Conservation (phyloP, 202 grass and related monocot genomes). For the Schoenoplectus triqueter region DNA sequence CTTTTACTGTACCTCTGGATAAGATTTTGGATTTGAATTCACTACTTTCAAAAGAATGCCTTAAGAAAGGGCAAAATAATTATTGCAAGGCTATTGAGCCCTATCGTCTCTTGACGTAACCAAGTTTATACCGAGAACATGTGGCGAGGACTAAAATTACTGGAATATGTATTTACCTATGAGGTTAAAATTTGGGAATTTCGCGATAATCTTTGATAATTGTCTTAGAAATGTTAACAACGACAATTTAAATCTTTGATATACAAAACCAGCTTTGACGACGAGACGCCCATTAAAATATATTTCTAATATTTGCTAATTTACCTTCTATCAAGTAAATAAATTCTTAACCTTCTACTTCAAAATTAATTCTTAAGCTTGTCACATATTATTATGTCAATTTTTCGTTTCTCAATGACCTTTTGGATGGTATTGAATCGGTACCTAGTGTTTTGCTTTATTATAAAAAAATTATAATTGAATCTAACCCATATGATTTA, state of each 20-base stretch:
- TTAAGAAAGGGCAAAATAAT: neutral
- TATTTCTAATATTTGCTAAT: too few relatives aligned
- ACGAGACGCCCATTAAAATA: too few relatives aligned
- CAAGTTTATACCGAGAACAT: neutral
- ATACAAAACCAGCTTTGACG: slow-evolving; percentile 4
- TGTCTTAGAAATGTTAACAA: neutral
- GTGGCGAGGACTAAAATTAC: neutral
- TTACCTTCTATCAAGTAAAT: neutral
- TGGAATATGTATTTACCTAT: neutral
- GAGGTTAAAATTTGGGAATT: too few relatives aligned
- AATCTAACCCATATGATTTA: neutral
- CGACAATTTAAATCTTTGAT: neutral
- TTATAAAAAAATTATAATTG: neutral
- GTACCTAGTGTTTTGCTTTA: neutral
- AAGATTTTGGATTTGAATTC: neutral
- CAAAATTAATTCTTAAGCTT: neutral
- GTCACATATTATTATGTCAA: neutral
- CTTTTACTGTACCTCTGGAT: slow-evolving; percentile 29
- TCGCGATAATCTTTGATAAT: neutral
- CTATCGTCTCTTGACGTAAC: neutral
- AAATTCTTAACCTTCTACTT: neutral
- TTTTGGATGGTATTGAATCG: neutral
- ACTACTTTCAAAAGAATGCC: neutral
- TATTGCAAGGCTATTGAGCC: neutral
- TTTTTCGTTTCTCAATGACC: neutral